A percentile compares a stretch with the other conserved stretches of the same genome.
Evolutionary conservation across 2,329 filamentous ascomycete species (phyloP).

Genomic region (Talaromyces islandicus): DNA sequence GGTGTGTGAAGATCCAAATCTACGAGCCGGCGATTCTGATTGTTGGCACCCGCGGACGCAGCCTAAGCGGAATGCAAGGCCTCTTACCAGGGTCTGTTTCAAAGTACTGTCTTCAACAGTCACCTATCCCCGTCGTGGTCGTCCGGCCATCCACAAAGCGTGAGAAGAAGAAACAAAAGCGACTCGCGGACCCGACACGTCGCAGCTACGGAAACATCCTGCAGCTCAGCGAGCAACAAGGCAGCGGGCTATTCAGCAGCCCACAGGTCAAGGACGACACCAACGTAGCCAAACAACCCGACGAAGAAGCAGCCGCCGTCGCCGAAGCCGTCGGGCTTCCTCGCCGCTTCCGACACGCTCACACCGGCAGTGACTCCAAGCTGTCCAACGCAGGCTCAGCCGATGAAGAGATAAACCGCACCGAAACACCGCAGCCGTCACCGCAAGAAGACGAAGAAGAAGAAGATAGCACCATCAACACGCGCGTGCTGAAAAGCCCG

Average conservation of each 20-base stretch:
- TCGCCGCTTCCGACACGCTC: constrained; percentile 10
- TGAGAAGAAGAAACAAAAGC: constrained; percentile 82
- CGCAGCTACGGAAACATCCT: constrained; percentile 75
- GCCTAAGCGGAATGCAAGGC: constrained; percentile 77
- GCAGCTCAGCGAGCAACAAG: constrained; percentile 52
- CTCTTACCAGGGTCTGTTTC: constrained; percentile 84
- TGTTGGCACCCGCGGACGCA: constrained; percentile 80
- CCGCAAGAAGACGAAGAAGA: constrained; percentile 3
- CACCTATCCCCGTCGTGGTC: constrained; percentile 86
- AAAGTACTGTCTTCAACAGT: constrained; percentile 92
- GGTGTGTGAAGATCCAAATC: constrained; percentile 67
- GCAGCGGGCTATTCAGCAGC: constrained; percentile 49
- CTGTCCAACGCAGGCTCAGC: constrained; percentile 2
- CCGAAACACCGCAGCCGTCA: constrained; percentile 6
- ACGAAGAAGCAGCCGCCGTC: constrained; percentile 47
- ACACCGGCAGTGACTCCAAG: constrained; percentile 8
- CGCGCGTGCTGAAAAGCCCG: constrained; percentile 10
- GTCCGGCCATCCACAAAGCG: constrained; percentile 83
- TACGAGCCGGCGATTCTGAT: constrained; percentile 89
- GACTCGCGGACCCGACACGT: constrained; percentile 67
- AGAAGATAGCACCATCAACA: neutral
- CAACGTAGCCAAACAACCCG: constrained; percentile 37
- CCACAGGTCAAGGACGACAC: constrained; percentile 40
- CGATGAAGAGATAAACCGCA: constrained; percentile 3
- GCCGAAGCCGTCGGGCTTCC: constrained; percentile 44